Evolutionary conservation across 169 alveolate species (phyloP).

Genomic region (Plasmodium fragile): DNA sequence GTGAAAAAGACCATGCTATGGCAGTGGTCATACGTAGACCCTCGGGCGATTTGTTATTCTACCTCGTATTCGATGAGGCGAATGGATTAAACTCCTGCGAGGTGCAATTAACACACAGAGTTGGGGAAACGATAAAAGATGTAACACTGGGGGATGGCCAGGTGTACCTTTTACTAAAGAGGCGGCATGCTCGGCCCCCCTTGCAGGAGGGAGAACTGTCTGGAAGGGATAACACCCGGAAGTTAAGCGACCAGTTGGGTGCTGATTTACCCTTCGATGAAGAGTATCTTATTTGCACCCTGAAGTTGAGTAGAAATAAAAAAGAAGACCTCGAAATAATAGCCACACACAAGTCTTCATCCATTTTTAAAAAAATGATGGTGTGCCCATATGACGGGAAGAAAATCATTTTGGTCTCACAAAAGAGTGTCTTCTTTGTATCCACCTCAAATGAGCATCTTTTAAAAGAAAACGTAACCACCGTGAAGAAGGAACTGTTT

Average conservation of each 20-base stretch:
- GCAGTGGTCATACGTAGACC: constrained; percentile 19
- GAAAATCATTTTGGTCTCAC: constrained; percentile 38
- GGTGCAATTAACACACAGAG: background rate
- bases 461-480: background rate
- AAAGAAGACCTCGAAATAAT: background rate
- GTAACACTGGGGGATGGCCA: background rate
- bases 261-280: background rate
- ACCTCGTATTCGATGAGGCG: constrained; percentile 11
- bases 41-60: background rate
- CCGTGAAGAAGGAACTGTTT: constrained; percentile 7
- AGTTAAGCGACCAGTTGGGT: background rate
- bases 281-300: constrained; percentile 6
- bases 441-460: background rate
- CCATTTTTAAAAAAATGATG: constrained; percentile 9
- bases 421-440: constrained; percentile 20
- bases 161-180: constrained; percentile 26
- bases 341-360: background rate
- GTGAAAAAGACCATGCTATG: constrained; percentile 14
- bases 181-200: background rate
- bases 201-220: background rate
- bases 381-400: constrained; percentile 60
- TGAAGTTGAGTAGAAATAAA: background rate
- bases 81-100: constrained; percentile 17
- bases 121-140: constrained; percentile 10
- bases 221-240: background rate